phyloP scores from a whole-genome alignment of 2,329 filamentous ascomycete species.

The Escovopsis sp. region DNA sequence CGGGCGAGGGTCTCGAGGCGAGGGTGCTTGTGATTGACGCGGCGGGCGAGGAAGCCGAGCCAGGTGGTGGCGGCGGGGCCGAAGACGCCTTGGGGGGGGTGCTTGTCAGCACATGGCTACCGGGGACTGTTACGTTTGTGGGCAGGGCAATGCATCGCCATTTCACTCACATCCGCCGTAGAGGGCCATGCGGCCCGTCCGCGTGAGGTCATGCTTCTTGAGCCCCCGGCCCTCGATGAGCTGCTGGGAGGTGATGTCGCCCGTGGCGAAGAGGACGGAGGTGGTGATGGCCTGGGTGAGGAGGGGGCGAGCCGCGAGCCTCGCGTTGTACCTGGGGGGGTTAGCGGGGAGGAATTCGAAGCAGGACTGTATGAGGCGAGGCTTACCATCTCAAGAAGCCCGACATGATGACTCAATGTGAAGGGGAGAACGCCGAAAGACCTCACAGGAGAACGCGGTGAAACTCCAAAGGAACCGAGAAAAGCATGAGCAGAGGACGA shows the following conservation, averaged over 20 bases:
- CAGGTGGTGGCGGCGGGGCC: constrained; percentile 77
- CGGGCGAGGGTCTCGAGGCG: constrained; percentile 61
- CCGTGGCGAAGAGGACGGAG: constrained; percentile 79
- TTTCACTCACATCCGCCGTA: constrained; percentile 57
- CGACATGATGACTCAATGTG: constrained; percentile 2
- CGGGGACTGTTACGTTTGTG: too few species aligned
- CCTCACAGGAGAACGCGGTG: background rate
- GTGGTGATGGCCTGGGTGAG: constrained; percentile 87
- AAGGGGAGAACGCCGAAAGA: background rate
- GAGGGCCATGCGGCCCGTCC: constrained; percentile 63
- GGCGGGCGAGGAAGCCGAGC: constrained; percentile 64
- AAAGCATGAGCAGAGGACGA: too few species aligned
- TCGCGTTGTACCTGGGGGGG: constrained; percentile 62
- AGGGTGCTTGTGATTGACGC: constrained; percentile 46
- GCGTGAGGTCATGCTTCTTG: constrained; percentile 55
- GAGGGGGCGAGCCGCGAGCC: constrained; percentile 64
- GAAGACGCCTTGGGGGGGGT: constrained; percentile 47
- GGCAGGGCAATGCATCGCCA: background rate
- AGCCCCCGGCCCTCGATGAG: constrained; percentile 68
- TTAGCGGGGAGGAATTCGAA: constrained; percentile 3
- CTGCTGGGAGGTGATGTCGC: constrained; percentile 85
- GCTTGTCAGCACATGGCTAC: background rate
- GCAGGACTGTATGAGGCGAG: too few species aligned
- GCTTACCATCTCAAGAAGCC: constrained; percentile 4
- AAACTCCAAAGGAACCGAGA: background rate